Base-by-base conservation (phyloP, 2,329 filamentous ascomycete species). In the Sclerotinia nivalis region DNA sequence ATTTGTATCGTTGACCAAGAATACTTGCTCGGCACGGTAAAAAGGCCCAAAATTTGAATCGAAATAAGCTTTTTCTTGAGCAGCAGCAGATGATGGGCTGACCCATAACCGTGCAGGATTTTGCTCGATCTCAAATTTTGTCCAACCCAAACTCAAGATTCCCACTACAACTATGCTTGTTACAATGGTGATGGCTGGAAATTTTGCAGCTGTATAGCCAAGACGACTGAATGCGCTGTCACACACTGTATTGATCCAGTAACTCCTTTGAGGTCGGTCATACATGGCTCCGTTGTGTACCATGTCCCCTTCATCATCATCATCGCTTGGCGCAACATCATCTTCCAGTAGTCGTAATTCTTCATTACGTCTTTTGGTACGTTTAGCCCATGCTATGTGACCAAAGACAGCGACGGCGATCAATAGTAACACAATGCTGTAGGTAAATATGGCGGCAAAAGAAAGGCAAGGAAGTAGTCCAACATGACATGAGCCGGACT, bases 31-130 rank as follows among this genome's bases (percentile, higher is more conserved):
- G 0, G 94, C 91, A 54, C 96, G 91, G 81, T 96, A 99, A 78
- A 99, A 99, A 0, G 95, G 93, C 0, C 96, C 96, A 78, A 99
- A 99, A 75, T 93, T 93, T 49, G 87, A 80, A 78, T 99, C 96
- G 74, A 98, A 99, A 78, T 96, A 99, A 1, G 87, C 86, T 82
- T 99, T 99, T 79, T 99, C 95, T 78, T 93, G 87, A 0, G 96
- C 96, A 28, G 96, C 95, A 62, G 89, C 88, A 5, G 96, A 98
- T 12, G 91, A 91, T 10, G 96, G 96, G 76, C 95, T 94, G n/a
- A 99, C 96, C 96, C 96, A 99, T 12, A 99, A 83, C 61, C 92
- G 89, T 15, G 96, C 96, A 8, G 96, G 96, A 72, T 98, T 91
- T 31, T 85, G 92, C 80, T 98, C 96, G 49, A 99, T 85, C n/a